Conservation (phyloP, 768 basidiomycete species). For the Leccinum truebloodii region DNA sequence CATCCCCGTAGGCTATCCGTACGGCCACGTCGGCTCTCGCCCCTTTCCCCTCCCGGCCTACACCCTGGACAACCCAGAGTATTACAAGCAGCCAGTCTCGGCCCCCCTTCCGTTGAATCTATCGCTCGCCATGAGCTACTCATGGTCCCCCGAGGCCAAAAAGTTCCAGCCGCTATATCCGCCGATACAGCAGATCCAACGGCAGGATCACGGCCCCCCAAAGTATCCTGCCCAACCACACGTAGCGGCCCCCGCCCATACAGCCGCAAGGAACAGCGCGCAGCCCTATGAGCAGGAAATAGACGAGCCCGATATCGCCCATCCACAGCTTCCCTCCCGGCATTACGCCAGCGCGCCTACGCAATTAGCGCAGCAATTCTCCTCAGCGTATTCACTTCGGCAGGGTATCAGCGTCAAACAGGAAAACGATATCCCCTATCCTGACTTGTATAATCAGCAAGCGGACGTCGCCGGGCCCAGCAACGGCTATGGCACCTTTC, state of each 20-base stretch:
- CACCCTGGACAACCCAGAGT: slow-evolving; percentile 23
- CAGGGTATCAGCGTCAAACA: slow-evolving; percentile 29
- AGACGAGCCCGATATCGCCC: slow-evolving; percentile 27
- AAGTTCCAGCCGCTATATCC: slow-evolving; percentile 40
- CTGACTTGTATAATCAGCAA: slow-evolving; percentile 28
- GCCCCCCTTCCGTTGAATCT: slow-evolving; percentile 34
- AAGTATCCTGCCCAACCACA: slow-evolving; percentile 22
- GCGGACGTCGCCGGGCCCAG: slow-evolving; percentile 26
- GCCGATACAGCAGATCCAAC: slow-evolving; percentile 32
- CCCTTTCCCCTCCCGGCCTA: slow-evolving; percentile 27
- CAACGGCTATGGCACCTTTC: slow-evolving; percentile 22
- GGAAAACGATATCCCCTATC: slow-evolving; percentile 28
- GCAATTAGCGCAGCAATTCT: slow-evolving; percentile 22
- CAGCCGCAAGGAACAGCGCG: slow-evolving; percentile 13
- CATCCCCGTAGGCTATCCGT: slow-evolving; percentile 22
- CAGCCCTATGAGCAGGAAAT: slow-evolving; percentile 29
- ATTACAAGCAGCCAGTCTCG: slow-evolving; percentile 36
- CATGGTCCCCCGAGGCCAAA: slow-evolving; percentile 34
- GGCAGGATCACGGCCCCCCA: slow-evolving; percentile 24
- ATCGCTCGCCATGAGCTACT: slow-evolving; percentile 34
- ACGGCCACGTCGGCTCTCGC: slow-evolving; percentile 24
- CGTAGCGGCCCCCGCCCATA: slow-evolving; percentile 10
- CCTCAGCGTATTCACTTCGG: slow-evolving; percentile 25
- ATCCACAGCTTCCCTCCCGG: slow-evolving; percentile 26
- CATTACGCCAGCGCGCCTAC: slow-evolving; percentile 25